phyloP scores from a whole-genome alignment of 108 stramenopile genomes.

The Cyclostephanos tholiformis region DNA sequence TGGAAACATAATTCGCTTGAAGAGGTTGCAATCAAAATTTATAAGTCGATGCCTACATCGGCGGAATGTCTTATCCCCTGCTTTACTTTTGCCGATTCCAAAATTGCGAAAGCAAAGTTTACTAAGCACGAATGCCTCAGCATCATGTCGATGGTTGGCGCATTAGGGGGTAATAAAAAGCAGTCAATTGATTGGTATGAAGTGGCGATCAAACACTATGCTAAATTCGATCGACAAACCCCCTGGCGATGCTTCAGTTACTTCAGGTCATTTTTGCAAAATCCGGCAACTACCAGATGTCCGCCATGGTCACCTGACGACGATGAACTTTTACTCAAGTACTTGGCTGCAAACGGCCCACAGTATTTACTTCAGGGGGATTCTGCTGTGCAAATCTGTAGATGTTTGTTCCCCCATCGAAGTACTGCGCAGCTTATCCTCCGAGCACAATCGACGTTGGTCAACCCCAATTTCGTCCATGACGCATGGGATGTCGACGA shows the following conservation, averaged over 20 bases:
- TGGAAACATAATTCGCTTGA: conserved; percentile 18
- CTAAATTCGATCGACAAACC: conserved; percentile 33
- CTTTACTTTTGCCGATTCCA: conserved; percentile 30
- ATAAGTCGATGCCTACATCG: conserved; percentile 18
- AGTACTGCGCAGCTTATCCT: conserved; percentile 29
- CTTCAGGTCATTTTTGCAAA: conserved; percentile 43
- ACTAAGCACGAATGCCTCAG: conserved; percentile 49
- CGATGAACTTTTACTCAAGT: conserved; percentile 65
- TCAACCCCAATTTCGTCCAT: conserved; percentile 57
- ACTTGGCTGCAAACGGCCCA: conserved; percentile 58
- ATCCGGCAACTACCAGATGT: conserved; percentile 19
- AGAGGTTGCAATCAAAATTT: conserved; percentile 31
- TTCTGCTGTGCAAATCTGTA: conserved; percentile 27
- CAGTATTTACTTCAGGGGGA: conserved; percentile 47
- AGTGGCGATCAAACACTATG: conserved; percentile 28
- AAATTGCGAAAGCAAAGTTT: conserved; percentile 33
- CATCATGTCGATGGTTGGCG: conserved; percentile 26
- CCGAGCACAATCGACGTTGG: conserved; percentile 45
- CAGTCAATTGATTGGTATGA: conserved; percentile 39
- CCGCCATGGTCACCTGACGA: conserved; percentile 58
- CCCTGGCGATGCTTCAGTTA: conserved; percentile 57
- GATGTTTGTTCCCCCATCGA: conserved; percentile 39
- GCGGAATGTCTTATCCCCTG: conserved; percentile 30
- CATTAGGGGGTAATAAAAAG: conserved; percentile 14
- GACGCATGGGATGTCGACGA: conserved; percentile 32